Evolutionary conservation across 2,329 filamentous ascomycete species (phyloP), one percentile per base, ranked within the genome.

Genomic region (Aulographum hederae): DNA sequence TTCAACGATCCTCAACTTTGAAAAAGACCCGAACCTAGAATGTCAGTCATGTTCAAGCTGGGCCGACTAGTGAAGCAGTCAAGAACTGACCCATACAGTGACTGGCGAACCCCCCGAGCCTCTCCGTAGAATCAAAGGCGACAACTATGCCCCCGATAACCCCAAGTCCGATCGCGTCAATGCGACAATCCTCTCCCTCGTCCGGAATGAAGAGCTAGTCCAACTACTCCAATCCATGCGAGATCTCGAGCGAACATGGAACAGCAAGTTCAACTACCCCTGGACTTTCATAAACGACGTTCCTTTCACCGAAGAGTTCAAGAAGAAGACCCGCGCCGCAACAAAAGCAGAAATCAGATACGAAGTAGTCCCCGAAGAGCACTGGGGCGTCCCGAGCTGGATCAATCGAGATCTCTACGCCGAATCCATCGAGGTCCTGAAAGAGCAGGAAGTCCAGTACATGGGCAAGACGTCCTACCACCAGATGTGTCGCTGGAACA

Each of bases 271-370:
- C 69, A 98, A 98, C 61, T 98, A 98, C 50, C 89, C 89, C 0
- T 98, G 89, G 82, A 94, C 84, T 6, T 98, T 98, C 54, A 91
- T 98, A 67, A 98, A 98, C 57, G 86, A 98, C 48, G 75, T 80
- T 32, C 80, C 81, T 12, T 98, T 98, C 48, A 75, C 78, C 3
- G 78, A 89, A 12, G 85, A 95, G 45, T 98, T 98, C 62, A 95
- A 91, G 59, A 62, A 61, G 45, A 71, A 68, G 53, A 95, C 85
- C 1, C 63, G 67, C 39, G 81, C 74, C 18, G 74, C 69, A 31
- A 95, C 86, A 13, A 93, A 92, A 42, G 89, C 86, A 29, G 74
- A 92, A 52, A 80, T 78, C 46, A 68, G 67, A 53, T 94, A 89
- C 51, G 80, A 94, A 49, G 49, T 81, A 20, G 86, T 98, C 28